phyloP scores from a whole-genome alignment of 2,329 filamentous ascomycete genomes.

The Xylariomycetidae sp. region DNA sequence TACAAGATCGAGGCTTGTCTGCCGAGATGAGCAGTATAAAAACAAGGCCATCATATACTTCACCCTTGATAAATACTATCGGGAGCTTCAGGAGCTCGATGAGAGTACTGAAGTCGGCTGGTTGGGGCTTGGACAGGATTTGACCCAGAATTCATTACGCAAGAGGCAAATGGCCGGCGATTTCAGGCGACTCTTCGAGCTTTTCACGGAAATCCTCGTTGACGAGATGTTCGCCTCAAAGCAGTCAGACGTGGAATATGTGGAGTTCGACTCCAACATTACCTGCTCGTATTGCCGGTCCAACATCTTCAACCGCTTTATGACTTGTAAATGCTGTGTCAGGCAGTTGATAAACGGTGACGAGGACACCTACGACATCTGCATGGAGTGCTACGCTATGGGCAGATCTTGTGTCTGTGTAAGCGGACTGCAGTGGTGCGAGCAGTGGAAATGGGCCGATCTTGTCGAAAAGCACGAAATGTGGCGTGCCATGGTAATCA shows the following conservation, averaged over 20 bases:
- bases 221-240: conserved; percentile 80
- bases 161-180: conserved; percentile 73
- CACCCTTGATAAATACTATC: conserved; percentile 73
- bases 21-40: conserved; percentile 97
- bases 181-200: conserved; percentile 72
- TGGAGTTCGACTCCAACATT: conserved; percentile 84
- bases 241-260: conserved; percentile 67
- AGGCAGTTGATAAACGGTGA: conserved; percentile 59
- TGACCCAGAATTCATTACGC: conserved; percentile 37
- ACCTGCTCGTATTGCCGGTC: conserved; percentile 94
- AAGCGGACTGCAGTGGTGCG: conserved; percentile 81
- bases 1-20: conserved; percentile 83
- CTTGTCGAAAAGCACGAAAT: conserved; percentile 72
- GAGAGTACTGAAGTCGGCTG: conserved; percentile 42
- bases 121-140: conserved; percentile 42
- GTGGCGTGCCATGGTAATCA: conserved; percentile 76
- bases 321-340: conserved; percentile 85
- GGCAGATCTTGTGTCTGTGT: conserved; percentile 88
- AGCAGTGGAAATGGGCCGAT: conserved; percentile 85
- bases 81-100: conserved; percentile 52
- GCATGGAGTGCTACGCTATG: conserved; percentile 99
- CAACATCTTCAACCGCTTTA: conserved; percentile 95
- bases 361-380: conserved; percentile 89
- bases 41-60: conserved; percentile 95
- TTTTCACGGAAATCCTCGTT: conserved; percentile 75